These are phyloP conservation scores for Scheffersomyces stambukii DNA, from an alignment of 1,139 yeast species.

Conservation along the genomic window DNA sequence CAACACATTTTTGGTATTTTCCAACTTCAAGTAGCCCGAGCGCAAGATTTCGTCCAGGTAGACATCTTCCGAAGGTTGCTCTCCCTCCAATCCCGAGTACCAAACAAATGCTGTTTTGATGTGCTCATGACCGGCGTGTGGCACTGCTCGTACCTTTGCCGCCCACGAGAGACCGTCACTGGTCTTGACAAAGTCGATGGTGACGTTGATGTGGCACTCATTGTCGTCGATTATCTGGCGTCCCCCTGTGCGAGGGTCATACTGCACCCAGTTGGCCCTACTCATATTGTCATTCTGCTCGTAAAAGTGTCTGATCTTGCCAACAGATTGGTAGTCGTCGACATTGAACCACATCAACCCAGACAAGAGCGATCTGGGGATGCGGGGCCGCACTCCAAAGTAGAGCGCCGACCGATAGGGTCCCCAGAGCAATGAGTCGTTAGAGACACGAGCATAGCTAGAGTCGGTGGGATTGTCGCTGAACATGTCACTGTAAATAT, in stretches of 20 bases:
- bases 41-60: conserved; percentile 18
- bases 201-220: conserved; percentile 58
- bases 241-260: conserved; percentile 89
- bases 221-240: conserved; percentile 68
- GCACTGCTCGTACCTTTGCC: conserved; percentile 58
- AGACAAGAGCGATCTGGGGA: conserved; percentile 70
- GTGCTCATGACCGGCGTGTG: conserved; percentile 46
- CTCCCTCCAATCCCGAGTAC: conserved; percentile 73
- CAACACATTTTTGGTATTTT: conserved; percentile 17
- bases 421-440: conserved; percentile 66
- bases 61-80: conserved; percentile 26
- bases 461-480: conserved; percentile 2
- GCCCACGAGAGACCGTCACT: conserved; percentile 78
- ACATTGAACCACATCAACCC: conserved; percentile 91
- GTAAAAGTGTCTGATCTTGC: conserved; percentile 69
- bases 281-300: conserved; percentile 70
- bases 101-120: conserved; percentile 64
- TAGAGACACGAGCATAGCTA: conserved; percentile 23
- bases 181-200: conserved; percentile 73
- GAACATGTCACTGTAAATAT: conserved; percentile 6
- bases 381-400: conserved; percentile 78
- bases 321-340: conserved; percentile 55
- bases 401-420: conserved; percentile 87
- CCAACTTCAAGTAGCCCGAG: conserved; percentile 32
- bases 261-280: conserved; percentile 80